Evolutionary conservation across 441 rosid genomes (phyloP).

Genomic region (Hura crepitans): DNA sequence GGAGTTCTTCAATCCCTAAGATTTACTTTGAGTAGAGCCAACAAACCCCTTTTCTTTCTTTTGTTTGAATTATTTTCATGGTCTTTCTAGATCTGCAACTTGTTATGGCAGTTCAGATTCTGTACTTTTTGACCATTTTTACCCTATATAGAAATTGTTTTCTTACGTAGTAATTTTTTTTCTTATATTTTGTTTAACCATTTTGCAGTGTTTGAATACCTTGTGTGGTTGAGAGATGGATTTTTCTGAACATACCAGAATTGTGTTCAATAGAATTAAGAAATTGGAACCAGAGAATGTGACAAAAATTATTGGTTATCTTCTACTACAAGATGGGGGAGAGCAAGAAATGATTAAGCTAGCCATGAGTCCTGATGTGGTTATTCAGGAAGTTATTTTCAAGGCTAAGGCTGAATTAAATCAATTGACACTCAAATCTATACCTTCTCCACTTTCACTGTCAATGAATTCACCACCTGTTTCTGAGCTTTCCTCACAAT

Average conservation of each 20-base stretch:
- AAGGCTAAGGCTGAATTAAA: constrained; percentile 46
- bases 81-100: constrained; percentile 32
- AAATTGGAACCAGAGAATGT: constrained; percentile 53
- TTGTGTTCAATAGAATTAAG: constrained; percentile 45
- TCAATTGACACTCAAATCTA: constrained; percentile 31
- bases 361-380: constrained; percentile 46
- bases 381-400: constrained; percentile 42
- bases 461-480: constrained; percentile 28
- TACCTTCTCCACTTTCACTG: constrained; percentile 33
- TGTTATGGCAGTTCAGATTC: constrained; percentile 22
- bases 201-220: constrained; percentile 19
- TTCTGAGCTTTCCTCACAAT: constrained; percentile 27
- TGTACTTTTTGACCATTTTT: constrained; percentile 11
- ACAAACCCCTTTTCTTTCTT: constrained; percentile 1
- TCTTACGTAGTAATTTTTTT: background rate
- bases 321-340: constrained; percentile 39
- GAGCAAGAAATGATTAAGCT: constrained; percentile 44
- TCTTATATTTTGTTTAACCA: background rate
- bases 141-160: background rate
- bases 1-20: background rate
- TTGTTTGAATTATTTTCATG: background rate
- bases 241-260: constrained; percentile 40
- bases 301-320: constrained; percentile 52
- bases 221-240: constrained; percentile 39
- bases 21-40: background rate